Conservation (phyloP, 768 basidiomycete species). For the Lyophyllum atratum region DNA sequence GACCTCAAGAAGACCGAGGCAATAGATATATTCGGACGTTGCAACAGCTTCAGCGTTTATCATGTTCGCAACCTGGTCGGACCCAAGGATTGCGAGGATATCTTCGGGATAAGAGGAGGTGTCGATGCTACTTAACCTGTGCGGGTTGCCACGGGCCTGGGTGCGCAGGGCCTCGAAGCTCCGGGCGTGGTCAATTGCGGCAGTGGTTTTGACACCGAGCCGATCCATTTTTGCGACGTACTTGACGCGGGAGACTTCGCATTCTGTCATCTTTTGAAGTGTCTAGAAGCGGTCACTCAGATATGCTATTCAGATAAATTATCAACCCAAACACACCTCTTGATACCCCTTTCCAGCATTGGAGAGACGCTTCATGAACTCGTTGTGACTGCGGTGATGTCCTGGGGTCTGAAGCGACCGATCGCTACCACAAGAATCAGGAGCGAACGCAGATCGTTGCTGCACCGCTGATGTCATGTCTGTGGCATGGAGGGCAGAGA, state of each 20-base stretch:
- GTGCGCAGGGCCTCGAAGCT: not conserved
- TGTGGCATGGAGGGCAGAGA: too few relatives aligned
- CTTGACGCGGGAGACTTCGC: slow-evolving; percentile 2
- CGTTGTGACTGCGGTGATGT: not conserved
- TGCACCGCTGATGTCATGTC: too few relatives aligned
- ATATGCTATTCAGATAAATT: not conserved
- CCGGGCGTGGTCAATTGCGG: not conserved
- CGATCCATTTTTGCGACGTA: not conserved
- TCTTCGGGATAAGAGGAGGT: not conserved
- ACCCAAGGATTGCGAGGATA: slow-evolving; percentile 1
- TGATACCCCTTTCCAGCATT: slow-evolving; percentile 1
- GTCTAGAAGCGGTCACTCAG: not conserved
- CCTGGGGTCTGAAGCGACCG: not conserved
- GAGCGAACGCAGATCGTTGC: too few relatives aligned
- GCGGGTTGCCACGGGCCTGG: not conserved
- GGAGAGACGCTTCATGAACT: not conserved
- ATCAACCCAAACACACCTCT: not conserved
- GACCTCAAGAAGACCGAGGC: not conserved
- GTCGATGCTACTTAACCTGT: not conserved
- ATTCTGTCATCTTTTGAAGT: slow-evolving; percentile 4
- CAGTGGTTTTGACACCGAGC: not conserved
- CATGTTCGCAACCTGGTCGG: not conserved
- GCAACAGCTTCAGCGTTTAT: not conserved
- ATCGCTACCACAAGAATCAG: too few relatives aligned
- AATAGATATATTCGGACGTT: not conserved